Percentiles rank a stretch among this genome's conserved stretches.
These are phyloP conservation scores for Phaseolus coccineus DNA, from an alignment of 331 rosid species.

Conservation along the genomic window DNA sequence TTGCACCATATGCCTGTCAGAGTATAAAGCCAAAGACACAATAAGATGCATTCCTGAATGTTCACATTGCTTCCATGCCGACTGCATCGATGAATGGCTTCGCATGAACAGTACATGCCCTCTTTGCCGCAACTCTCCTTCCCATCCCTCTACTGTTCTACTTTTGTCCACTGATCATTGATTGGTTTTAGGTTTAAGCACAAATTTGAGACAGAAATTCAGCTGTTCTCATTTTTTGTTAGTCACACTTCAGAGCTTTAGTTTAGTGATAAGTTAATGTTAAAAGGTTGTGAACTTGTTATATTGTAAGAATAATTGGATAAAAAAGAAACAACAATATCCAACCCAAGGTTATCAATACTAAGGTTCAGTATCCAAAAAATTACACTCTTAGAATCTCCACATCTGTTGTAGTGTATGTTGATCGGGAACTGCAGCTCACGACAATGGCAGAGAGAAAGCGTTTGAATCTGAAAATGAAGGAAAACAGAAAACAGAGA, in stretches of 20 bases:
- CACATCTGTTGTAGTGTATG: too few species aligned
- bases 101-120: slow-evolving; percentile 70
- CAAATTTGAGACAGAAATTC: background rate
- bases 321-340: background rate
- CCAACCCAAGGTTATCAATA: too few species aligned
- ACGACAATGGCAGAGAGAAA: too few species aligned
- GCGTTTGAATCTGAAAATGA: too few species aligned
- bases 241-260: background rate
- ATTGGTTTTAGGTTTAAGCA: background rate
- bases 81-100: slow-evolving; percentile 85
- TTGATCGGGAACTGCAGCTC: too few species aligned
- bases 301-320: background rate
- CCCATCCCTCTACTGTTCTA: slow-evolving; percentile 56
- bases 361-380: too few species aligned
- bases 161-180: background rate
- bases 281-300: background rate
- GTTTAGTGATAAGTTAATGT: background rate
- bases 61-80: slow-evolving; percentile 80
- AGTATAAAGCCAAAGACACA: slow-evolving; percentile 67
- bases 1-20: slow-evolving; percentile 80
- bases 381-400: too few species aligned
- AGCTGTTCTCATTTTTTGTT: background rate
- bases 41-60: slow-evolving; percentile 85
- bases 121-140: slow-evolving; percentile 71
- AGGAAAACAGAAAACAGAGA: too few species aligned